These are phyloP conservation scores for Metschnikowia reukaufii DNA, from an alignment of 805 yeast genomes.

Conservation along the genomic window DNA sequence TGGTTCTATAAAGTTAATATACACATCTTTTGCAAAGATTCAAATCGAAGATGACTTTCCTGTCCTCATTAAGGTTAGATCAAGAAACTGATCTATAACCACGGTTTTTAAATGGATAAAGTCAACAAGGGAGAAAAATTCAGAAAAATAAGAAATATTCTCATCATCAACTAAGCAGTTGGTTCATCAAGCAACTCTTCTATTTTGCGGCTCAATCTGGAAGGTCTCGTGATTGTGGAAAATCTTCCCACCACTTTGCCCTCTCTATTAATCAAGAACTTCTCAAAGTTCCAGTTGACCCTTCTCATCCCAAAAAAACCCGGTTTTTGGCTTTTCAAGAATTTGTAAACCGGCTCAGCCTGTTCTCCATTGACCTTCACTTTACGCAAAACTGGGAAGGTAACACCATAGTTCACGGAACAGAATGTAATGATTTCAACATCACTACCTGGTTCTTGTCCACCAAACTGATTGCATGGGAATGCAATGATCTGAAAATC, in stretches of 20 bases:
- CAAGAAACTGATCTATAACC: too few species aligned
- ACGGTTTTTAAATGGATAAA: too few species aligned
- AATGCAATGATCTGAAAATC: conserved; percentile 39
- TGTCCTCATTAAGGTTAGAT: too few species aligned
- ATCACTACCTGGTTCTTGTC: conserved; percentile 39
- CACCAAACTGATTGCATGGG: conserved; percentile 44
- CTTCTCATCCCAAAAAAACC: conserved; percentile 43
- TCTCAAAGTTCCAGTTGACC: conserved; percentile 45
- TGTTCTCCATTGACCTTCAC: conserved; percentile 41
- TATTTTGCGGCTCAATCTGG: conserved; percentile 17
- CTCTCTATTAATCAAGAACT: conserved; percentile 37
- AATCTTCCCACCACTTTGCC: conserved; percentile 49
- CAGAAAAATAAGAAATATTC: not conserved
- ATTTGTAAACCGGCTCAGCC: conserved; percentile 36
- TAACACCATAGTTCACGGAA: conserved; percentile 77
- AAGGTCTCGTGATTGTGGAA: conserved; percentile 57
- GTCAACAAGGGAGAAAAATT: too few species aligned
- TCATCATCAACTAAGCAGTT: not conserved
- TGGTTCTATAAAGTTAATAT: too few species aligned
- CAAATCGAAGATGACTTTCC: too few species aligned
- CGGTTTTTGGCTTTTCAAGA: conserved; percentile 58
- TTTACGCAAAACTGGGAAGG: conserved; percentile 84
- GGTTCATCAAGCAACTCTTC: not conserved
- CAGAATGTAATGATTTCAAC: conserved; percentile 73
- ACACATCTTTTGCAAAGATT: too few species aligned